Conservation (phyloP, 2,329 filamentous ascomycete genomes). For the Pseudopithomyces maydicus region DNA sequence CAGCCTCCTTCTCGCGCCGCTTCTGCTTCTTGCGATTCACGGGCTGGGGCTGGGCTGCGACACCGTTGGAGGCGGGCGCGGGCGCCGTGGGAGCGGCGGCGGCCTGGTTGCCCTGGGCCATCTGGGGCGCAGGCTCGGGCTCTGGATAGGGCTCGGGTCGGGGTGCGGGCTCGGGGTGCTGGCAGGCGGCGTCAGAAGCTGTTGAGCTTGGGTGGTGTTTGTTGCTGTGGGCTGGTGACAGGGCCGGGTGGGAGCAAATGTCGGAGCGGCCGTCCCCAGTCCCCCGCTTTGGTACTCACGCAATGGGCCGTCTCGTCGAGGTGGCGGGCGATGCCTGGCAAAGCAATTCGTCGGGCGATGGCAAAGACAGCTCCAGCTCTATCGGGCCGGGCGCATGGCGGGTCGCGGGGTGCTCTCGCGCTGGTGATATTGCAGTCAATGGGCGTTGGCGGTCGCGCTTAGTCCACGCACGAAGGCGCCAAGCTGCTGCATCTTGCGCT, state of each 20-base stretch:
- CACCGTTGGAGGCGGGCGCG: slow-evolving; percentile 45
- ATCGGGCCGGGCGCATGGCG: slow-evolving; percentile 15
- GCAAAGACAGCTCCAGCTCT: slow-evolving; percentile 13
- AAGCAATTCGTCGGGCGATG: slow-evolving; percentile 14
- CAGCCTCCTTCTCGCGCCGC: slow-evolving; percentile 81
- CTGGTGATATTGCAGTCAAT: slow-evolving; percentile 9
- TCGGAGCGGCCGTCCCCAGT: slow-evolving; percentile 7
- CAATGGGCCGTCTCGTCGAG: slow-evolving; percentile 10
- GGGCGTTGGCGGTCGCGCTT: not conserved
- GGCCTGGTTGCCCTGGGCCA: slow-evolving; percentile 43
- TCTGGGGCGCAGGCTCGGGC: slow-evolving; percentile 18
- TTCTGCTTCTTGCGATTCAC: slow-evolving; percentile 97
- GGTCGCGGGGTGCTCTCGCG: slow-evolving; percentile 4
- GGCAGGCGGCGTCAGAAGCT: slow-evolving; percentile 1
- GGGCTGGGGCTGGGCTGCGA: slow-evolving; percentile 49
- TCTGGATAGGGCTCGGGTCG: not conserved
- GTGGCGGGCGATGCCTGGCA: slow-evolving; percentile 10
- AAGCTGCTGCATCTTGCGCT: not conserved
- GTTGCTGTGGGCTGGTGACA: not conserved
- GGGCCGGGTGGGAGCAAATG: slow-evolving; percentile 9
- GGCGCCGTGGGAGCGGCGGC: slow-evolving; percentile 36
- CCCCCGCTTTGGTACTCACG: slow-evolving; percentile 14
- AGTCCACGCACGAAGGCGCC: slow-evolving; percentile 1
- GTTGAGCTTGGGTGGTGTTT: not conserved
- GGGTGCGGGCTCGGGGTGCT: slow-evolving; percentile 9